phyloP scores from a whole-genome alignment of 192 early-diverging fungal species.

The Spizellomyces punctatus region DNA sequence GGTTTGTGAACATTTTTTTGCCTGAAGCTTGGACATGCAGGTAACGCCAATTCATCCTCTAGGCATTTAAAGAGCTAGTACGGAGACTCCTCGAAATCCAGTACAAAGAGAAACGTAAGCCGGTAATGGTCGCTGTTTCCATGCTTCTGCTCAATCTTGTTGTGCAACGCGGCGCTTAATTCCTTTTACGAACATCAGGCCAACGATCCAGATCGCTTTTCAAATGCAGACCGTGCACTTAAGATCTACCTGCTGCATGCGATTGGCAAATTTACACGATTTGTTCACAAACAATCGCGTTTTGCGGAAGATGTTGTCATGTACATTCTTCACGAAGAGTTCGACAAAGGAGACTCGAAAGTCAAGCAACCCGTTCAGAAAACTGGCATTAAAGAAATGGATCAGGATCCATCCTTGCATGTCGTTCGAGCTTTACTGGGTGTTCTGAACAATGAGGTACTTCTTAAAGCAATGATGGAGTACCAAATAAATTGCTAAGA shows the following conservation, averaged over 20 bases:
- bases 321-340: constrained; percentile 52
- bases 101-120: constrained; percentile 39
- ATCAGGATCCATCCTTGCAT: constrained; percentile 26
- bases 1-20: neutral
- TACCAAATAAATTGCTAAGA: neutral
- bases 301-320: constrained; percentile 52
- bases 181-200: neutral
- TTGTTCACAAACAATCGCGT: constrained; percentile 36
- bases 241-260: constrained; percentile 55
- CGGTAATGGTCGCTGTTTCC: neutral
- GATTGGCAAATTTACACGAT: constrained; percentile 52
- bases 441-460: constrained; percentile 49
- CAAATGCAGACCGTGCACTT: constrained; percentile 30
- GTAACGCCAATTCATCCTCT: neutral
- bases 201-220: constrained; percentile 20
- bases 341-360: constrained; percentile 44
- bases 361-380: neutral
- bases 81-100: constrained; percentile 52
- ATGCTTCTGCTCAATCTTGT: constrained; percentile 10
- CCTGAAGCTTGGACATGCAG: no score
- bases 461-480: neutral
- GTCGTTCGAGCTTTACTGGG: constrained; percentile 46
- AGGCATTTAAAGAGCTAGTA: constrained; percentile 53
- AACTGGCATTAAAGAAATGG: neutral
- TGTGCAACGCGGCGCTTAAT: constrained; percentile 11